Base-by-base conservation (phyloP, 2,329 filamentous ascomycete species). In the Sporothrix brasiliensis region DNA sequence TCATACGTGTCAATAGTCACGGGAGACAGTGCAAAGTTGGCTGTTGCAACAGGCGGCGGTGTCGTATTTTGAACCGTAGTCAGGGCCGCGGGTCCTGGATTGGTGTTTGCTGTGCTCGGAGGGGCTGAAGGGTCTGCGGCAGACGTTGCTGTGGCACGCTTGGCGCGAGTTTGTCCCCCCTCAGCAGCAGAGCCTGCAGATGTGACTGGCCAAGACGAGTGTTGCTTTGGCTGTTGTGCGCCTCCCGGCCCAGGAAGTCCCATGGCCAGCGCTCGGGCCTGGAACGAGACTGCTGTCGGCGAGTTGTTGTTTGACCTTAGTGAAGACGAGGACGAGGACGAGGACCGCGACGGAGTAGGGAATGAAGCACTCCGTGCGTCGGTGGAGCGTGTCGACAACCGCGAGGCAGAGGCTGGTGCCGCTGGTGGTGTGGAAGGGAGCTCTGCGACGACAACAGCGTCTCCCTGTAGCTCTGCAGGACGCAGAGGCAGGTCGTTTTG, bases 401-500 rank as follows among this genome's bases (percentile, higher is more conserved):
- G 67, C 9, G 66, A 44, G 24, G 39, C 3, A 27, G 58, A 27
- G 39, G 58, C 34, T 9, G 58, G n/a, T 19, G 11, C 39, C 14
- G 39, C 39, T 19, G 60, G 19, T 10, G 54, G 66, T 5, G 56
- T 19, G 4, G 56, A 58, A 7, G 67, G 58, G 27, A 71, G 70
- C 52, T 69, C 60, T 5, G 24, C 66, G 3, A 67, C 27, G 0
- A 14, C 50, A 14, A 44, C 39, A 21, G 2, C 41, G 16, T 65
- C 69, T 9, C 50, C 70, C 13, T 60, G 41, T 7, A 70, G 52
- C 53, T 71, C 68, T 3, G 34, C 67, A 2, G 83, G 78, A 54
- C 83, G 81, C 5, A 82, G 73, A 2, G 80, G 79, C 10, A 93
- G 80, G 76, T 93, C 91, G 1, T 87, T 91, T 61, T 89, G 86